These are phyloP conservation scores for Podospora anserina DNA, from an alignment of 495 filamentous ascomycete genomes.

Conservation along the genomic window DNA sequence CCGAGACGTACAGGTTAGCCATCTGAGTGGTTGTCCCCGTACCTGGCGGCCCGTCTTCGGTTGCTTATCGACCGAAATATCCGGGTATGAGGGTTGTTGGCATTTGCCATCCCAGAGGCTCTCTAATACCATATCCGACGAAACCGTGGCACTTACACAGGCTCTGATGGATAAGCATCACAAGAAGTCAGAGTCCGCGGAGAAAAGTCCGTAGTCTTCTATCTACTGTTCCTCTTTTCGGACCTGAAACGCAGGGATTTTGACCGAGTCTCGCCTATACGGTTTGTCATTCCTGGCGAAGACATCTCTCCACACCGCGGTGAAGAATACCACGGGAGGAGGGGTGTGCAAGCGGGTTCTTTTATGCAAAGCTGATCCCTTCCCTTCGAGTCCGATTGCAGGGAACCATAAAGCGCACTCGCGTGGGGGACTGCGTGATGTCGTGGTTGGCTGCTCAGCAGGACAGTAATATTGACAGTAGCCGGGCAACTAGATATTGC, in stretches of 20 bases:
- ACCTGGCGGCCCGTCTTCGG: not conserved
- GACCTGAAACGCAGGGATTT: not conserved
- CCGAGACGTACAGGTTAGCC: constrained; percentile 11
- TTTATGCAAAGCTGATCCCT: not conserved
- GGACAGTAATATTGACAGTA: not conserved
- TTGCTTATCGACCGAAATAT: not conserved
- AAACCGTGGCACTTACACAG: not conserved
- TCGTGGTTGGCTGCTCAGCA: not conserved
- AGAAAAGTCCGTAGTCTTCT: not conserved
- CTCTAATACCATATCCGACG: not conserved
- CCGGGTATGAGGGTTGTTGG: not conserved
- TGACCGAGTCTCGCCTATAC: not conserved
- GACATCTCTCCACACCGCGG: not conserved
- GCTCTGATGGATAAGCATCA: not conserved
- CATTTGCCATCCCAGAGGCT: not conserved
- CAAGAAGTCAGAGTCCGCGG: not conserved
- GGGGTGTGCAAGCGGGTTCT: not conserved
- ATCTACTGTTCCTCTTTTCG: not conserved
- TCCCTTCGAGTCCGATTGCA: not conserved
- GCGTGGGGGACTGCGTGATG: not conserved
- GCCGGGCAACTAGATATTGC: not conserved
- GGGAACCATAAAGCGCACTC: not conserved
- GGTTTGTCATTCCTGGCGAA: not conserved
- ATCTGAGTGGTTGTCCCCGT: not conserved
- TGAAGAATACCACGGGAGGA: not conserved